A percentile compares a stretch with the other conserved stretches of the same genome.
phyloP scores from a whole-genome alignment of 2,329 filamentous ascomycete genomes.

The Calonectria pteridis region DNA sequence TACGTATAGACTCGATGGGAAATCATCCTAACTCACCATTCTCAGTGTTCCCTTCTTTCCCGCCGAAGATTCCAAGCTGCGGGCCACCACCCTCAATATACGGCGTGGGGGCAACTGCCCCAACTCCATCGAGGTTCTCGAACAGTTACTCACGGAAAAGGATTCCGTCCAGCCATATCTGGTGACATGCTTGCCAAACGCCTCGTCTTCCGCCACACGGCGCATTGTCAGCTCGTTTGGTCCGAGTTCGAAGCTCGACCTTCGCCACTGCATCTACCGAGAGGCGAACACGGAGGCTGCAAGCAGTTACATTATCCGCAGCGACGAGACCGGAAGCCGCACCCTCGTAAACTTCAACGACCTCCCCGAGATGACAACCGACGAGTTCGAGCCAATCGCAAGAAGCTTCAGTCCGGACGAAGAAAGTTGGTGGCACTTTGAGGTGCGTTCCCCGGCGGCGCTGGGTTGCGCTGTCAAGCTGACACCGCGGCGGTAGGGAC shows the following conservation, averaged over 20 bases:
- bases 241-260: slow-evolving; percentile 54
- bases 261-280: slow-evolving; percentile 72
- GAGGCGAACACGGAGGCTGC: slow-evolving; percentile 67
- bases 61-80: slow-evolving; percentile 78
- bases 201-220: slow-evolving; percentile 61
- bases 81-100: slow-evolving; percentile 68
- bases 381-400: slow-evolving; percentile 67
- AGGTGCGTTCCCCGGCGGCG: slow-evolving; percentile 59
- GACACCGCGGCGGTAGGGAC: slow-evolving; percentile 61
- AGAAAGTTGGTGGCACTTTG: slow-evolving; percentile 77
- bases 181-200: slow-evolving; percentile 67
- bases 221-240: slow-evolving; percentile 69
- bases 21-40: slow-evolving; percentile 29
- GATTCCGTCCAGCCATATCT: slow-evolving; percentile 55
- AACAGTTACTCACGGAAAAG: slow-evolving; percentile 65
- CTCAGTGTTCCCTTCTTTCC: slow-evolving; percentile 75
- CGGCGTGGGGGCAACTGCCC: slow-evolving; percentile 80
- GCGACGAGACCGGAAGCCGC: slow-evolving; percentile 68
- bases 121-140: slow-evolving; percentile 78
- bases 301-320: slow-evolving; percentile 78
- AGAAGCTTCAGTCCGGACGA: slow-evolving; percentile 51
- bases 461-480: slow-evolving; percentile 23
- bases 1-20: background rate
- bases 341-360: slow-evolving; percentile 79
- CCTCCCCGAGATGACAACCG: slow-evolving; percentile 74